phyloP scores from a whole-genome alignment of 2,329 filamentous ascomycete species.

The Neofusicoccum cordaticola region DNA sequence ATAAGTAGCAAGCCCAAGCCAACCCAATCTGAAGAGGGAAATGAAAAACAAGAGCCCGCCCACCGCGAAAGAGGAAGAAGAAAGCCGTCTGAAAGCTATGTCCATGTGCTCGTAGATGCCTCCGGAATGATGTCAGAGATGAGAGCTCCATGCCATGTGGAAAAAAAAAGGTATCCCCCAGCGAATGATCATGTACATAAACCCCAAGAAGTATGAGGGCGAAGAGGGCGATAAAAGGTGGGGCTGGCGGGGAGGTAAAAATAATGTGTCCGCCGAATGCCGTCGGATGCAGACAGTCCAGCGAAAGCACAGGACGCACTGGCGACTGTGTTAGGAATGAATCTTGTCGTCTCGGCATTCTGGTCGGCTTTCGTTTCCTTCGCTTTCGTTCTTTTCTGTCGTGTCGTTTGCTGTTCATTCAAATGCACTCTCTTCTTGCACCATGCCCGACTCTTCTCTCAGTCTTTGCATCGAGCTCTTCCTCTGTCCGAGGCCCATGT shows the following conservation, averaged over 20 bases:
- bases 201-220: neutral
- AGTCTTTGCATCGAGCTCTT: conserved; percentile 36
- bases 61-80: neutral
- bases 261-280: neutral
- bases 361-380: neutral
- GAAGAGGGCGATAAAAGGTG: neutral
- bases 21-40: conserved; percentile 1
- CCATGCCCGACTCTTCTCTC: conserved; percentile 30
- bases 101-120: conserved; percentile 11
- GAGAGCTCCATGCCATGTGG: neutral
- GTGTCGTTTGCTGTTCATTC: conserved; percentile 2
- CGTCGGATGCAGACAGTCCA: neutral
- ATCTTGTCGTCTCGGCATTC: neutral
- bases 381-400: neutral
- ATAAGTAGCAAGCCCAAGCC: conserved; percentile 14
- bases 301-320: neutral
- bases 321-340: neutral
- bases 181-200: conserved; percentile 1
- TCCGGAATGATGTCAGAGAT: neutral
- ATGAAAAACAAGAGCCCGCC: neutral
- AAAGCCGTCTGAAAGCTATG: neutral
- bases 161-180: neutral
- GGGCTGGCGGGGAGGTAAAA: neutral
- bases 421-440: conserved; percentile 21
- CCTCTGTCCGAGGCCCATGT: conserved; percentile 34